phyloP scores from a whole-genome alignment of 352 stramenopile species.

The Phytophthora foliorum region DNA sequence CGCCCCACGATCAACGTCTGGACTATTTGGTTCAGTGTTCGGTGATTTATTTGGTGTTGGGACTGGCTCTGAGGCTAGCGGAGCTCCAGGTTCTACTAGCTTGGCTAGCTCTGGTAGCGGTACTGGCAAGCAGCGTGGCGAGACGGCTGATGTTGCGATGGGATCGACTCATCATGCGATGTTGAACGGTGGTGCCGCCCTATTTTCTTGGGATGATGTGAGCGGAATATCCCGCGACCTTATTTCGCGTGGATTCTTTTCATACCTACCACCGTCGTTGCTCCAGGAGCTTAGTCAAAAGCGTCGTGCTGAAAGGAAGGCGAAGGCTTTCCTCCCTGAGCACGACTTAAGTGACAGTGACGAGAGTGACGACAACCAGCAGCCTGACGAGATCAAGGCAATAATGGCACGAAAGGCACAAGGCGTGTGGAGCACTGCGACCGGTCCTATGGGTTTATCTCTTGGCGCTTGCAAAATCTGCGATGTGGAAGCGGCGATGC shows the following conservation, averaged over 20 bases:
- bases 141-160: constrained; percentile 57
- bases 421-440: constrained; percentile 76
- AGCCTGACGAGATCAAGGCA: constrained; percentile 40
- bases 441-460: constrained; percentile 61
- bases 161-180: constrained; percentile 49
- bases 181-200: constrained; percentile 17
- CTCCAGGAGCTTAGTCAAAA: constrained; percentile 52
- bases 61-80: constrained; percentile 9
- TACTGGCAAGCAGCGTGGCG: constrained; percentile 49
- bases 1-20: constrained; percentile 44
- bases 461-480: constrained; percentile 70
- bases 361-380: constrained; percentile 38
- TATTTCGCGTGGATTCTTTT: constrained; percentile 75
- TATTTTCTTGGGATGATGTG: constrained; percentile 82
- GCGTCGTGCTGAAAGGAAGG: constrained; percentile 36
- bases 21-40: constrained; percentile 74
- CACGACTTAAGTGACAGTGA: constrained; percentile 33
- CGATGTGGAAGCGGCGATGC: constrained; percentile 73
- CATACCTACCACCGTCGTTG: constrained; percentile 55
- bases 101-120: neutral
- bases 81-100: neutral
- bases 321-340: constrained; percentile 26
- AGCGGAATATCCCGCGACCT: constrained; percentile 66
- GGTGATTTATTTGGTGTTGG: constrained; percentile 71
- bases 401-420: constrained; percentile 55